Percentiles rank a stretch among this genome's conserved stretches.
phyloP scores from a whole-genome alignment of 805 yeast genomes.

The Yarrowia divulgata region DNA sequence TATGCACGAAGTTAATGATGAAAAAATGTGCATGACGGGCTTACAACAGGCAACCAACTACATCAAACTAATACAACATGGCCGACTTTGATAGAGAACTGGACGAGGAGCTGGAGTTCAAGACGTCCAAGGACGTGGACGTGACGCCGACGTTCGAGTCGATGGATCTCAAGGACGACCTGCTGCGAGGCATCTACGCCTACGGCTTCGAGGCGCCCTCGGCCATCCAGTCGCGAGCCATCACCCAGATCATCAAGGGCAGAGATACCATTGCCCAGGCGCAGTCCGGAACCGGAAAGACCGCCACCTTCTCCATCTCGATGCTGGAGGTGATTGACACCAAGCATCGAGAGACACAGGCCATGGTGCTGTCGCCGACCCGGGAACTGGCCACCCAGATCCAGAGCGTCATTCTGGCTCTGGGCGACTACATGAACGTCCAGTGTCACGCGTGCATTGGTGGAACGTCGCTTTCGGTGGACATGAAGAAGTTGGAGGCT shows the following conservation, averaged over 20 bases:
- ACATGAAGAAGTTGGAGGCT: conserved; percentile 78
- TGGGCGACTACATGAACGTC: conserved; percentile 89
- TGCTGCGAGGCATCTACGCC: conserved; percentile 77
- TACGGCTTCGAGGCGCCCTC: conserved; percentile 85
- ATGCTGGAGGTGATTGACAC: conserved; percentile 69
- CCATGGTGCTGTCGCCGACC: conserved; percentile 94
- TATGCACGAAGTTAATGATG: conserved; percentile 20
- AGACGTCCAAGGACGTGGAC: conserved; percentile 82
- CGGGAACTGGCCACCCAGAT: conserved; percentile 97
- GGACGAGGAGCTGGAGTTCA: conserved; percentile 38
- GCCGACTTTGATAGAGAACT: conserved; percentile 35
- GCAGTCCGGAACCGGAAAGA: conserved; percentile 89
- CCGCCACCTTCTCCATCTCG: conserved; percentile 85
- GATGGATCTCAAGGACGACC: conserved; percentile 70
- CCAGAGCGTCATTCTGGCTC: conserved; percentile 87
- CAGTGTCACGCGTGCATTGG: conserved; percentile 97
- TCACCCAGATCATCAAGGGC: conserved; percentile 77
- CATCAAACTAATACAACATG: not conserved
- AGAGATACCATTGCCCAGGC: conserved; percentile 82
- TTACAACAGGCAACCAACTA: too few relatives aligned
- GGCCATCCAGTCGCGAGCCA: conserved; percentile 83
- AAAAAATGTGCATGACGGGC: not conserved
- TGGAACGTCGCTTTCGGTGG: conserved; percentile 90
- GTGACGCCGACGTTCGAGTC: conserved; percentile 74
- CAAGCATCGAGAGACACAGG: conserved; percentile 78